These are phyloP conservation scores for Dactylonectria estremocensis DNA, from an alignment of 2,329 filamentous ascomycete genomes.

Conservation along the genomic window DNA sequence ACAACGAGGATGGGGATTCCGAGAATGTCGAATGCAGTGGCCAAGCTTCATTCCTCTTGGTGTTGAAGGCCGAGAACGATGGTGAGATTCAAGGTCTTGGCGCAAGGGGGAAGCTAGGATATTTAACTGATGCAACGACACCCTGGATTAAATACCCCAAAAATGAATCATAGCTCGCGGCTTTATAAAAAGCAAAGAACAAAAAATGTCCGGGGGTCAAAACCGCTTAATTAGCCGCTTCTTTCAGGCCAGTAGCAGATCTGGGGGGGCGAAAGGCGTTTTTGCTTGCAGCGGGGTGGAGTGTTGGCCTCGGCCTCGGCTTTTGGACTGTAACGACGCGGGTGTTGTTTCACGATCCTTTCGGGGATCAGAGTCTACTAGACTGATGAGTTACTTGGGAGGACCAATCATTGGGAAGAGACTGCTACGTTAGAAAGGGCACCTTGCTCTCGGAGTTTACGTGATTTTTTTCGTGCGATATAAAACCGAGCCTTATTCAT, in stretches of 20 bases:
- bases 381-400: neutral
- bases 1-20: neutral
- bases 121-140: neutral
- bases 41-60: neutral
- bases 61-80: neutral
- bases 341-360: neutral
- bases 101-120: neutral
- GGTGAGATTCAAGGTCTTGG: neutral
- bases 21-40: neutral
- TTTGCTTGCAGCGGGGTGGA: neutral
- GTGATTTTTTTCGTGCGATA: neutral
- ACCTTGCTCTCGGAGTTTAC: slow-evolving; percentile 9
- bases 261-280: neutral
- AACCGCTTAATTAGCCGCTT: neutral
- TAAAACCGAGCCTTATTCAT: slow-evolving; percentile 12
- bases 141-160: neutral
- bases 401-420: too few relatives aligned
- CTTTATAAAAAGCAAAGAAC: neutral
- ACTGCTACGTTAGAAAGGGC: too few relatives aligned
- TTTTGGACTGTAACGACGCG: neutral
- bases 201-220: neutral
- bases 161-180: neutral
- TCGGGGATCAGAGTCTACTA: neutral
- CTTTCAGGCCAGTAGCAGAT: too few relatives aligned
- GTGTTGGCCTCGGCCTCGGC: neutral